Evolutionary conservation across 163 green algal genomes (phyloP).

Genomic region (Scenedesmus sp.): DNA sequence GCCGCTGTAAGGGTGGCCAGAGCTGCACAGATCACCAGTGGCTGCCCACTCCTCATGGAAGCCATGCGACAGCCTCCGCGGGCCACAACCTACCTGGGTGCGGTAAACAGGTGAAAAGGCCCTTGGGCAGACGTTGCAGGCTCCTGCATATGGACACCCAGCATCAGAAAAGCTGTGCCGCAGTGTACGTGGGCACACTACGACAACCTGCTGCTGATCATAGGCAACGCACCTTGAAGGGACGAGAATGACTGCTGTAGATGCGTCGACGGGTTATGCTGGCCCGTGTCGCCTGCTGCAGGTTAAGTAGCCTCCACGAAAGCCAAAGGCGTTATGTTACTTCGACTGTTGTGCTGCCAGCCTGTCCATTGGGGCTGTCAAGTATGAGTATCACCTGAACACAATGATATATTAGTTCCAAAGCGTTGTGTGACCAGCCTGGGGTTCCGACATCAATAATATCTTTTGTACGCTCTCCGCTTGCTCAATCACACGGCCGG

Average conservation of each 20-base stretch:
- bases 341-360: neutral
- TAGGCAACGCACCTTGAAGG: neutral
- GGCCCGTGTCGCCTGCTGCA: neutral
- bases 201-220: neutral
- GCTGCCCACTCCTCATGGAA: neutral
- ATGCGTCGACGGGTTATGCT: neutral
- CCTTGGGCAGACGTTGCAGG: neutral
- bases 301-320: conserved; percentile 1
- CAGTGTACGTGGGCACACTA: neutral
- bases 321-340: neutral
- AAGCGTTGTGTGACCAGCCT: neutral
- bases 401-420: neutral
- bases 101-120: neutral
- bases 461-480: too few relatives aligned
- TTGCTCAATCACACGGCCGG: too few relatives aligned
- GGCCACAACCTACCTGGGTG: neutral
- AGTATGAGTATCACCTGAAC: neutral
- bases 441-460: neutral
- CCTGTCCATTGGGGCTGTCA: neutral
- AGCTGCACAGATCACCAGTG: neutral
- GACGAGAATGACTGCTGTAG: neutral
- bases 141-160: neutral
- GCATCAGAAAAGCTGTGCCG: neutral
- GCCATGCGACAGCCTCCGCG: neutral
- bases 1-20: neutral